phyloP scores from a whole-genome alignment of 345 rosid species.

The Populus alba region DNA sequence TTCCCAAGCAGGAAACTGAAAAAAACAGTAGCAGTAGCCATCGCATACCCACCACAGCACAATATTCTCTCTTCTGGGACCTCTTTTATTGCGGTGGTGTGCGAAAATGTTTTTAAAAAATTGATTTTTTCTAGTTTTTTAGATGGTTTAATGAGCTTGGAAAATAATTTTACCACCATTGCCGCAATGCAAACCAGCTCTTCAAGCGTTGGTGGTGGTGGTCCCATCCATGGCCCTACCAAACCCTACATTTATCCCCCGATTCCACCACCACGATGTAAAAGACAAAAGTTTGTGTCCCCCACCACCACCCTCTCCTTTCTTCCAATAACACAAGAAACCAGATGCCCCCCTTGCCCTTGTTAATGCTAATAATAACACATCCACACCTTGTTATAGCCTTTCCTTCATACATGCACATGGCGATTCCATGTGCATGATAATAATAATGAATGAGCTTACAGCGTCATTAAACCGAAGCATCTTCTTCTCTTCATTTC shows the following conservation, averaged over 20 bases:
- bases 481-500: too few relatives aligned
- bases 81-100: not conserved
- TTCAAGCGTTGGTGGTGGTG: not conserved
- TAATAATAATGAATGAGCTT: too few relatives aligned
- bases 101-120: too few relatives aligned
- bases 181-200: too few relatives aligned
- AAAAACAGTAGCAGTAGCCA: not conserved
- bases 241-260: not conserved
- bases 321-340: not conserved
- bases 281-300: slow-evolving; percentile 8
- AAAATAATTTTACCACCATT: too few relatives aligned
- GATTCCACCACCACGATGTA: slow-evolving; percentile 9
- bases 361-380: not conserved
- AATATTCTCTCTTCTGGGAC: not conserved
- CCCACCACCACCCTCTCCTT: not conserved
- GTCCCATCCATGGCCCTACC: not conserved
- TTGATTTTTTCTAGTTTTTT: too few relatives aligned
- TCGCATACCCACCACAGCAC: not conserved
- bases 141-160: too few relatives aligned
- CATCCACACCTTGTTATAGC: not conserved
- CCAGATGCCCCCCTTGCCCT: not conserved
- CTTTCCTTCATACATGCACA: too few relatives aligned
- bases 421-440: too few relatives aligned
- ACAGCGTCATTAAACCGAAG: too few relatives aligned
- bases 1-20: not conserved